Conservation (phyloP, 345 rosid genomes). For the Eucalyptus cloeziana region DNA sequence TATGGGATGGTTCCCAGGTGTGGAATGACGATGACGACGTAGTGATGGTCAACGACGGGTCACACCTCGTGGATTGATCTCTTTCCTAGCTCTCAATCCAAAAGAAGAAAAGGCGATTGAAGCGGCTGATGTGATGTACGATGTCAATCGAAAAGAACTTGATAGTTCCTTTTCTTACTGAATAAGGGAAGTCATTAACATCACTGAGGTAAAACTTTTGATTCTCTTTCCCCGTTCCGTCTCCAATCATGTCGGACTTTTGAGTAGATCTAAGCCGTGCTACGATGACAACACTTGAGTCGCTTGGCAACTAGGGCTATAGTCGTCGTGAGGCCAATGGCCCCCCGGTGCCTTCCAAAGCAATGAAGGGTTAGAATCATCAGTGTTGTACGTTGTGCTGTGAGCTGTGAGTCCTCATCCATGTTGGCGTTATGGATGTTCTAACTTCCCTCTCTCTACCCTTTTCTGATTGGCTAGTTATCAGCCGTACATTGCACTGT, state of each 20-base stretch:
- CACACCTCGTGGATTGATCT: neutral
- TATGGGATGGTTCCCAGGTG: neutral
- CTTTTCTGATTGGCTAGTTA: neutral
- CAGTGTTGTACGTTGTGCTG: neutral
- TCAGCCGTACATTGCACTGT: neutral
- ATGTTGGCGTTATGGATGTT: neutral
- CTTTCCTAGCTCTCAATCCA: neutral
- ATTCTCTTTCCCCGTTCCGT: neutral
- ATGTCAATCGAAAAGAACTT: neutral
- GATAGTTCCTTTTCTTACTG: neutral
- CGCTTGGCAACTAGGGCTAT: neutral
- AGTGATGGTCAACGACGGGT: neutral
- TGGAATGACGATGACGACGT: accelerated
- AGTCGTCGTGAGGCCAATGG: neutral
- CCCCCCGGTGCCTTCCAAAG: neutral
- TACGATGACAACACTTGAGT: neutral
- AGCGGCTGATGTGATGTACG: neutral
- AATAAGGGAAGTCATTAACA: neutral
- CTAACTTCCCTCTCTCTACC: neutral
- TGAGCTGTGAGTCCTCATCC: neutral
- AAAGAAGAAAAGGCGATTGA: neutral
- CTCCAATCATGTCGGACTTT: neutral
- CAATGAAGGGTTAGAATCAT: neutral
- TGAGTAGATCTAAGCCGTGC: neutral
- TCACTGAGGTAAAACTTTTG: neutral